Conservation (phyloP, 495 filamentous ascomycete genomes). For the Penicillium lagena region DNA sequence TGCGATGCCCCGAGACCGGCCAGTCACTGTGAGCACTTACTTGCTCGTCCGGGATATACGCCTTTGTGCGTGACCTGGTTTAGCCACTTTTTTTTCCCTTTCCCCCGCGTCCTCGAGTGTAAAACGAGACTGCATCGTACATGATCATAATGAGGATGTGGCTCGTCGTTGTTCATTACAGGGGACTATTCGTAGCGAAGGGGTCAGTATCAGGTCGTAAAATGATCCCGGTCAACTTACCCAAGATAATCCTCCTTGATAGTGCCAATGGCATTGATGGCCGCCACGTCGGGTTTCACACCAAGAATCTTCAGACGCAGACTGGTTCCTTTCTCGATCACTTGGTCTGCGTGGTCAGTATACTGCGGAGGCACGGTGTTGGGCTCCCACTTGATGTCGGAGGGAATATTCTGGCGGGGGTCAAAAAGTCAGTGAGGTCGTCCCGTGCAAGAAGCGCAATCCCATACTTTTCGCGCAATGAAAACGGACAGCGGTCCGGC, state of each 20-base stretch:
- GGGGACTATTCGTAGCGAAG: constrained; percentile 17
- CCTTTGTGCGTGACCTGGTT: background rate
- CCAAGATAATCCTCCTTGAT: constrained; percentile 78
- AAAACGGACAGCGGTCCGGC: constrained; percentile 85
- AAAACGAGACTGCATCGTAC: background rate
- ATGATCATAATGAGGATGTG: constrained; percentile 13
- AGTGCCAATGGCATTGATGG: constrained; percentile 93
- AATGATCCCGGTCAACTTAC: constrained; percentile 20
- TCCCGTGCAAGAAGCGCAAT: background rate
- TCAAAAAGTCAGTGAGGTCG: constrained; percentile 8
- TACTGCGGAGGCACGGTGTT: constrained; percentile 83
- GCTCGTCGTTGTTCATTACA: constrained; percentile 22
- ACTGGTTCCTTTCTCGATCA: constrained; percentile 89
- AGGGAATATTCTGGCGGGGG: constrained; percentile 69
- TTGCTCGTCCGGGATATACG: too few species aligned
- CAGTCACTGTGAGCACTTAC: too few species aligned
- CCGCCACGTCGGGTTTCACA: constrained; percentile 81
- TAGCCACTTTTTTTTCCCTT: background rate
- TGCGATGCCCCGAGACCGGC: too few species aligned
- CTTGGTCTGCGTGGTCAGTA: constrained; percentile 81
- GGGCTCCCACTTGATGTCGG: constrained; percentile 86
- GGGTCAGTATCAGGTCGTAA: too few species aligned
- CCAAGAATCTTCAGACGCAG: constrained; percentile 91
- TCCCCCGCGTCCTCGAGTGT: constrained; percentile 1
- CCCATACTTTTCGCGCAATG: constrained; percentile 74